Evolutionary conservation across 148 eudicot species (phyloP).

Genomic region (Fagopyrum homotropicum): DNA sequence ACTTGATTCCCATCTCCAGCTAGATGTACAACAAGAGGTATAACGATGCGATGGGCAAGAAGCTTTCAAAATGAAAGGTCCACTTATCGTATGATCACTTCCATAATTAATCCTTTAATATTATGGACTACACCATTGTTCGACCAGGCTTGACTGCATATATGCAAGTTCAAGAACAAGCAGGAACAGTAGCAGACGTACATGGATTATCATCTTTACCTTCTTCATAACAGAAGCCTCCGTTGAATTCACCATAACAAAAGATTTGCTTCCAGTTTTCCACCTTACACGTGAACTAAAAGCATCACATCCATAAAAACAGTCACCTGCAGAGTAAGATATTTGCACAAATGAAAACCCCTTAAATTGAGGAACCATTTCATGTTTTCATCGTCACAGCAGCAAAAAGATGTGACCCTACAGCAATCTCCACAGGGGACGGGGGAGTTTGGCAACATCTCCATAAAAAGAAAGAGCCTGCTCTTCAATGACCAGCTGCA

Average conservation of each 20-base stretch:
- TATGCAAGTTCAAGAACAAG: conserved; percentile 58
- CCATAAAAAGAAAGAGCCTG: conserved; percentile 62
- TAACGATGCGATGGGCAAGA: conserved; percentile 53
- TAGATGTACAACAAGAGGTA: conserved; percentile 54
- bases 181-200: conserved; percentile 30
- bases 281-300: conserved; percentile 58
- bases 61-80: conserved; percentile 45
- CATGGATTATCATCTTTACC: conserved; percentile 17
- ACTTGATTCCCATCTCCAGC: conserved; percentile 77
- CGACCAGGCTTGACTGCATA: conserved; percentile 52
- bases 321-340: conserved; percentile 41
- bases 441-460: conserved; percentile 43
- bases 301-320: conserved; percentile 69
- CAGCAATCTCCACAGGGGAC: conserved; percentile 73
- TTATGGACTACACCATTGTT: conserved; percentile 47
- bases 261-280: conserved; percentile 57
- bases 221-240: conserved; percentile 28
- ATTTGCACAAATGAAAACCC: background rate
- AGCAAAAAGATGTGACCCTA: conserved; percentile 71
- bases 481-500: conserved; percentile 63
- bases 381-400: conserved; percentile 70
- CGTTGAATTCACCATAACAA: conserved; percentile 46
- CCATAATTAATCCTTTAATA: conserved; percentile 34
- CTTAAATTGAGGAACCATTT: conserved; percentile 33
- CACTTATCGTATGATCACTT: conserved; percentile 34